These are phyloP conservation scores for Ophiostoma australiae DNA, from an alignment of 2,329 filamentous ascomycete genomes.

Conservation along the genomic window DNA sequence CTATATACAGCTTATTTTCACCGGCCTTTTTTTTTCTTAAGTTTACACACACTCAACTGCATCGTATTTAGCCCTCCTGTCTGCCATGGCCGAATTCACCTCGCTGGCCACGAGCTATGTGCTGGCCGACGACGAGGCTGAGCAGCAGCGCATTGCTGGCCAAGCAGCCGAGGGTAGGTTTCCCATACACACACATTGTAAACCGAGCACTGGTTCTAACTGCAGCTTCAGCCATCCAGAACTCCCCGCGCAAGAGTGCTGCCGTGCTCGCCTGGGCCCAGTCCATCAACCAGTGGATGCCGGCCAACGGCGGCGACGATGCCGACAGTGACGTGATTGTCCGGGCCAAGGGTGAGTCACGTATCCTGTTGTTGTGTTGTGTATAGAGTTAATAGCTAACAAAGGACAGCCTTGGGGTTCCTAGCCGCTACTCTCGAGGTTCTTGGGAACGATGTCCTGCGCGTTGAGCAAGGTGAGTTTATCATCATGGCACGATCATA, in stretches of 20 bases:
- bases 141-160: slow-evolving; percentile 26
- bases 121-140: slow-evolving; percentile 29
- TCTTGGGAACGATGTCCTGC: slow-evolving; percentile 44
- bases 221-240: slow-evolving; percentile 26
- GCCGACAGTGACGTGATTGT: slow-evolving; percentile 45
- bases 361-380: no score
- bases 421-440: slow-evolving; percentile 49
- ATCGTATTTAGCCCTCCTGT: not conserved
- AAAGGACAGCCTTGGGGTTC: slow-evolving; percentile 48
- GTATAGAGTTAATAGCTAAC: not conserved
- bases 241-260: slow-evolving; percentile 27
- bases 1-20: not conserved
- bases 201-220: not conserved
- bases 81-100: slow-evolving; percentile 29
- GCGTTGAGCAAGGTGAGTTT: slow-evolving; percentile 45
- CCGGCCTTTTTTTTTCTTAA: not conserved
- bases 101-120: slow-evolving; percentile 30
- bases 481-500: no score
- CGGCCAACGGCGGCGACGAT: slow-evolving; percentile 24
- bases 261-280: slow-evolving; percentile 30
- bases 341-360: slow-evolving; percentile 45
- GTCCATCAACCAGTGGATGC: slow-evolving; percentile 37
- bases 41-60: not conserved
- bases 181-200: no score
- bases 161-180: slow-evolving; percentile 27